Evolutionary conservation across 2,329 filamentous ascomycete species (phyloP).

Genomic region (Curvularia lunata): DNA sequence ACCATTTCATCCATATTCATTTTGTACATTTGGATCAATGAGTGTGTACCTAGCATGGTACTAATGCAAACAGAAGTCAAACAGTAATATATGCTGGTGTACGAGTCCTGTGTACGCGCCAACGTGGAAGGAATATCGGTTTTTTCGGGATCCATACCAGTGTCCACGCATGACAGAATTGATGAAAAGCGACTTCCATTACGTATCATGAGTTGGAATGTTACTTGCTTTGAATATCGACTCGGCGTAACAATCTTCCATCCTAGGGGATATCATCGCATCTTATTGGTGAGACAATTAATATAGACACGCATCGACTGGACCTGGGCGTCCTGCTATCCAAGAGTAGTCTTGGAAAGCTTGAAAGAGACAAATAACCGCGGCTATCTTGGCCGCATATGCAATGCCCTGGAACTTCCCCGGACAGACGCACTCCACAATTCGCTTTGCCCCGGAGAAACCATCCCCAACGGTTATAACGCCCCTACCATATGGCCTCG

Average conservation of each 20-base stretch:
- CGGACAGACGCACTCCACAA: constrained; percentile 1
- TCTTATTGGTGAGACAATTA: background rate
- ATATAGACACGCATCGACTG: background rate
- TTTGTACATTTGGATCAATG: background rate
- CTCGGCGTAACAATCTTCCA: background rate
- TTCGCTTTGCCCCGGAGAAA: background rate
- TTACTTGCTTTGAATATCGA: background rate
- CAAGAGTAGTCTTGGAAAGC: constrained; percentile 2
- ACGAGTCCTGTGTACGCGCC: background rate
- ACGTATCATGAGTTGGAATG: background rate
- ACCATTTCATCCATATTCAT: background rate
- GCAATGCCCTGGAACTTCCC: constrained; percentile 5
- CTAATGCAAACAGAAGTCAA: background rate
- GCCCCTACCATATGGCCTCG: background rate
- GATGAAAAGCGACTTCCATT: background rate
- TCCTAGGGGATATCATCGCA: background rate
- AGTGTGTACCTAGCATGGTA: background rate
- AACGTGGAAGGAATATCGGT: background rate
- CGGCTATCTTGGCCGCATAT: background rate
- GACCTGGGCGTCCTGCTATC: background rate
- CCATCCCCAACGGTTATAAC: constrained; percentile 6
- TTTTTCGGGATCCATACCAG: background rate
- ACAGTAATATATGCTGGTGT: background rate
- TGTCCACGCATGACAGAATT: background rate
- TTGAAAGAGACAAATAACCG: constrained; percentile 2